phyloP scores from a whole-genome alignment of 352 stramenopile genomes.

The Phytophthora podocarpi region DNA sequence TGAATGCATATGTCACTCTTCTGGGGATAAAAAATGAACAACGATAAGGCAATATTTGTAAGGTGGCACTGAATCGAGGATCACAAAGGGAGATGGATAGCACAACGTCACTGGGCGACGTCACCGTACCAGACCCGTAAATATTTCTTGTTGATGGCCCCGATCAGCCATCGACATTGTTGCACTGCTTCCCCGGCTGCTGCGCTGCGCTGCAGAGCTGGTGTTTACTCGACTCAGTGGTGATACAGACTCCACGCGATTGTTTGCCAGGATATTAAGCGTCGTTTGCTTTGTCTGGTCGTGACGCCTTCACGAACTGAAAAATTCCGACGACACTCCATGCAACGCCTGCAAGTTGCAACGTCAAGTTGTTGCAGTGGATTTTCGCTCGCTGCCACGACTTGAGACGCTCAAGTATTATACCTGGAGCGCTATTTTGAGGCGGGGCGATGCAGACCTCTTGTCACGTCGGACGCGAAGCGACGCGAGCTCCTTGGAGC shows the following conservation, averaged over 20 bases:
- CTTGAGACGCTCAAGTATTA: neutral
- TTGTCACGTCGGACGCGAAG: constrained; percentile 12
- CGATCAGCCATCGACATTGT: constrained; percentile 6
- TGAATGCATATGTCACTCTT: constrained; percentile 12
- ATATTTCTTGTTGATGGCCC: constrained; percentile 7
- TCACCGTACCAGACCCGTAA: too few species aligned
- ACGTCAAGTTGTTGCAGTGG: constrained; percentile 13
- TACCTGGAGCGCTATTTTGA: constrained; percentile 20
- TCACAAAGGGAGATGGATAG: neutral
- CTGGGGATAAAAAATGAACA: neutral
- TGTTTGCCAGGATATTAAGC: too few species aligned
- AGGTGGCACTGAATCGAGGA: constrained; percentile 6
- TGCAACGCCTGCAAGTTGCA: constrained; percentile 5
- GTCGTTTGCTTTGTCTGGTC: constrained; percentile 5
- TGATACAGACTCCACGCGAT: neutral
- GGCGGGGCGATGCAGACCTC: neutral
- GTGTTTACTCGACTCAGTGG: neutral
- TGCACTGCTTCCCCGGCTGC: too few species aligned
- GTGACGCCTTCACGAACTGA: neutral
- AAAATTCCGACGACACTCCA: constrained; percentile 18
- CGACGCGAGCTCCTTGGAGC: constrained; percentile 7
- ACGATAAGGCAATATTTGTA: neutral
- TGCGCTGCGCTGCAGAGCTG: neutral
- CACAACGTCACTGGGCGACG: neutral
- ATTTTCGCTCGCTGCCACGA: constrained; percentile 17